phyloP scores from a whole-genome alignment of 345 rosid species.

The Syzygium aqueum region DNA sequence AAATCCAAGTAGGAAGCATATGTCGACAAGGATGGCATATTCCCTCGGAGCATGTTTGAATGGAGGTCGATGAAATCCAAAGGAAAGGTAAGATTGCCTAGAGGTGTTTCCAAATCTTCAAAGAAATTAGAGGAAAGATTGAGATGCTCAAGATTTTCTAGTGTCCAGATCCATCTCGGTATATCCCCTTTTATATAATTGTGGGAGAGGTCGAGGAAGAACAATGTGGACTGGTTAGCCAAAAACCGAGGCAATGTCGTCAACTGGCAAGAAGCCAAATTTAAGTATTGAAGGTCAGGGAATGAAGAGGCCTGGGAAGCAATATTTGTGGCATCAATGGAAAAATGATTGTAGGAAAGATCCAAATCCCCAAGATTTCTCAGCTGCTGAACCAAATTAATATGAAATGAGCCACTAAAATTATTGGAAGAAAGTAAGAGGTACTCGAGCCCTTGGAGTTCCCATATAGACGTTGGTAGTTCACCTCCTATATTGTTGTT shows the following conservation, averaged over 20 bases:
- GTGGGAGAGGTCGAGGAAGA: conserved; percentile 27
- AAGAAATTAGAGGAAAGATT: conserved; percentile 13
- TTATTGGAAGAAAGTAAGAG: conserved; percentile 33
- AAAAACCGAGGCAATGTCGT: conserved; percentile 18
- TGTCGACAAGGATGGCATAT: background rate
- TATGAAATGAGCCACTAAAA: conserved; percentile 19
- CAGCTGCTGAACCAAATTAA: conserved; percentile 11
- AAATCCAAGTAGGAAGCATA: background rate
- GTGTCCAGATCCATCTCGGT: conserved; percentile 35
- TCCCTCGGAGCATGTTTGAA: background rate
- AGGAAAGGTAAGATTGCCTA: background rate
- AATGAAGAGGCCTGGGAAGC: background rate
- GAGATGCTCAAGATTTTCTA: conserved; percentile 6
- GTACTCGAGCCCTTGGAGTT: conserved; percentile 6
- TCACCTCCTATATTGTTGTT: conserved; percentile 24
- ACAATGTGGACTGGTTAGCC: conserved; percentile 5
- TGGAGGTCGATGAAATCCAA: conserved; percentile 2
- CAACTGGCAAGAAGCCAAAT: conserved; percentile 36
- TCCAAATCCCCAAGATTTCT: conserved; percentile 13
- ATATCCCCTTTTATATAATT: conserved; percentile 32
- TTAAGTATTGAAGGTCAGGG: conserved; percentile 10
- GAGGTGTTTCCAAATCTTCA: conserved; percentile 2
- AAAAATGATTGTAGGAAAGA: conserved; percentile 32
- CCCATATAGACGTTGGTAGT: conserved; percentile 8
- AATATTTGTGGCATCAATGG: background rate